A percentile compares a stretch with the other conserved stretches of the same genome.
phyloP scores from a whole-genome alignment of 202 grass and related monocot species.

The Carex sylvatica region DNA sequence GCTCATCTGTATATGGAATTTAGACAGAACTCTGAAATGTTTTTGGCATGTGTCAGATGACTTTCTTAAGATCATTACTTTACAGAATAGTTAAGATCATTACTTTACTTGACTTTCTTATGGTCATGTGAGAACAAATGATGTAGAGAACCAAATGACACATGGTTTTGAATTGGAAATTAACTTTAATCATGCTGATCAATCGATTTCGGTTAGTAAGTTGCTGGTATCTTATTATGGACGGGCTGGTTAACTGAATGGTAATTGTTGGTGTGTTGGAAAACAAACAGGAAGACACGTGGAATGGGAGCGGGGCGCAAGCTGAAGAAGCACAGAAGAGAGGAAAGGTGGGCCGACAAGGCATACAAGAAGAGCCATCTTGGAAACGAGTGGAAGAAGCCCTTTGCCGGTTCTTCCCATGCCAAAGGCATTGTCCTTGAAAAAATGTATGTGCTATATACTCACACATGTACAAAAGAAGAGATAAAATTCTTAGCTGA shows the following conservation, averaged over 20 bases:
- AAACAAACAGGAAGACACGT: conserved; percentile 54
- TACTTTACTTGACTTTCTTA: too few species aligned
- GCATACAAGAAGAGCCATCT: conserved; percentile 82
- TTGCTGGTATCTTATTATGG: neutral
- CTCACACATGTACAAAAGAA: neutral
- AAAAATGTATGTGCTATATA: conserved; percentile 49
- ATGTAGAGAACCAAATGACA: neutral
- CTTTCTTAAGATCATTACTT: too few species aligned
- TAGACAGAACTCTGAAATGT: too few species aligned
- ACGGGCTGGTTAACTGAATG: neutral
- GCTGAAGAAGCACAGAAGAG: conserved; percentile 75
- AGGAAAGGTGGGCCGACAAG: conserved; percentile 86
- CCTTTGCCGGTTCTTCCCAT: conserved; percentile 68
- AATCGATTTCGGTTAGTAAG: neutral
- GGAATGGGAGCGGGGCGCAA: conserved; percentile 78
- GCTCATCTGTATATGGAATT: too few species aligned
- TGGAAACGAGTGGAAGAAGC: conserved; percentile 89
- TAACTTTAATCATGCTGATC: neutral
- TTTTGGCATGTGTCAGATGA: too few species aligned
- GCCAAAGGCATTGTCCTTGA: conserved; percentile 82
- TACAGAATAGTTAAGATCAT: too few species aligned
- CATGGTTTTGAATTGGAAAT: neutral
- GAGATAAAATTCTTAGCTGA: neutral
- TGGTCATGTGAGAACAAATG: neutral
- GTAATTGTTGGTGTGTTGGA: neutral